Conservation (phyloP, 2,329 filamentous ascomycete genomes). For the Xylariales sp. region DNA sequence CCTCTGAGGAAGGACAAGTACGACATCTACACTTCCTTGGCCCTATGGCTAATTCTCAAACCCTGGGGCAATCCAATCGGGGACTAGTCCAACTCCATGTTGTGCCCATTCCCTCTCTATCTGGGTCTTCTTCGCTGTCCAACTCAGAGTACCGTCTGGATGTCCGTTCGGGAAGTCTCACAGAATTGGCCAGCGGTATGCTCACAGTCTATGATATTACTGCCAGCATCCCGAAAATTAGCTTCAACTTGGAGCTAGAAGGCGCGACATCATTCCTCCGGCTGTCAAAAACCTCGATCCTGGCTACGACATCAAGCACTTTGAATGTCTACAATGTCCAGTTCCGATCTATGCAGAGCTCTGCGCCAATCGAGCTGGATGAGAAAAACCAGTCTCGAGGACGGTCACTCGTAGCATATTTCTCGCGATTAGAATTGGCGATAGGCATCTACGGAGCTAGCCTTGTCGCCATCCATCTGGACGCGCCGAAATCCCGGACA, state of each 20-base stretch:
- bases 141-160: constrained; percentile 50
- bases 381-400: constrained; percentile 26
- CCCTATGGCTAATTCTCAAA: constrained; percentile 13
- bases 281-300: constrained; percentile 61
- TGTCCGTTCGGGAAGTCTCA: constrained; percentile 57
- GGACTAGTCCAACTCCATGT: constrained; percentile 22
- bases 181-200: constrained; percentile 50
- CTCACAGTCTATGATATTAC: constrained; percentile 63
- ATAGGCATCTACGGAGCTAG: constrained; percentile 60
- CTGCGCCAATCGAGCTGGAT: constrained; percentile 38
- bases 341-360: constrained; percentile 58
- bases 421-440: constrained; percentile 61
- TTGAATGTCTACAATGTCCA: constrained; percentile 66
- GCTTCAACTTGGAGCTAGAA: constrained; percentile 47
- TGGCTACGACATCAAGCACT: constrained; percentile 53
- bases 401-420: constrained; percentile 53
- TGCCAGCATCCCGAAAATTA: constrained; percentile 55
- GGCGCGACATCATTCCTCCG: constrained; percentile 59
- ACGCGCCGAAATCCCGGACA: constrained; percentile 52
- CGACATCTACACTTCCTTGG: constrained; percentile 24
- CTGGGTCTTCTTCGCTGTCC: constrained; percentile 3
- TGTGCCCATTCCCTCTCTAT: constrained; percentile 15
- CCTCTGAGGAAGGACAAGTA: constrained; percentile 17
- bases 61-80: constrained; percentile 9
- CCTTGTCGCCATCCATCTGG: constrained; percentile 66